Percentiles rank a stretch among this genome's conserved stretches.
Conservation (phyloP, 2,329 filamentous ascomycete genomes). For the Aspergillus aculeatinus region DNA sequence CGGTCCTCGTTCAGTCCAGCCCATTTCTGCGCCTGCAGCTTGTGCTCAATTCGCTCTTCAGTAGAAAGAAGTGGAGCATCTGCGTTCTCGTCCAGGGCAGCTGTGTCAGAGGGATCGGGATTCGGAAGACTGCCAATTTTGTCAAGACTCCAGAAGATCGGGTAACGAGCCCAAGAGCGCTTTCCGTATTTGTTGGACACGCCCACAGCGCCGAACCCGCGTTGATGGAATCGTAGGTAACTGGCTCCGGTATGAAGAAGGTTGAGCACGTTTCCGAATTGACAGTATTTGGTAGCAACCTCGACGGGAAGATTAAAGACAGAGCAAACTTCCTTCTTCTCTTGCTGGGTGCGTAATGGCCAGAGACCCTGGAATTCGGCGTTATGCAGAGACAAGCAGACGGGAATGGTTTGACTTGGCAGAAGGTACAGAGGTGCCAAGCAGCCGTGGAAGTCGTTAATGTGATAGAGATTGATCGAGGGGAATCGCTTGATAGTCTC, state of each 20-base stretch:
- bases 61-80: slow-evolving; percentile 51
- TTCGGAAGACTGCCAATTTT: slow-evolving; percentile 63
- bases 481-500: slow-evolving; percentile 61
- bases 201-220: slow-evolving; percentile 65
- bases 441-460: slow-evolving; percentile 65
- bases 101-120: slow-evolving; percentile 59
- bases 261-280: slow-evolving; percentile 68
- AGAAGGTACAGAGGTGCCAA: slow-evolving; percentile 63
- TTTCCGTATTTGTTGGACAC: slow-evolving; percentile 68
- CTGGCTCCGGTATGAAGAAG: slow-evolving; percentile 63
- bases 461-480: slow-evolving; percentile 59
- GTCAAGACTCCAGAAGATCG: slow-evolving; percentile 66
- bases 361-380: slow-evolving; percentile 68
- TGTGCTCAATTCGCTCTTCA: slow-evolving; percentile 52
- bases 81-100: slow-evolving; percentile 42
- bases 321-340: slow-evolving; percentile 61
- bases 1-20: slow-evolving; percentile 62
- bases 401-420: slow-evolving; percentile 57
- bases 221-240: slow-evolving; percentile 64
- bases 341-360: slow-evolving; percentile 62
- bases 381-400: slow-evolving; percentile 64
- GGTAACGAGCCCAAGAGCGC: slow-evolving; percentile 63
- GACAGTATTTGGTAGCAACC: slow-evolving; percentile 59
- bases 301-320: slow-evolving; percentile 62
- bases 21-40: slow-evolving; percentile 66